Base-by-base conservation (phyloP, 768 basidiomycete genomes). In the Suillus variegatus region DNA sequence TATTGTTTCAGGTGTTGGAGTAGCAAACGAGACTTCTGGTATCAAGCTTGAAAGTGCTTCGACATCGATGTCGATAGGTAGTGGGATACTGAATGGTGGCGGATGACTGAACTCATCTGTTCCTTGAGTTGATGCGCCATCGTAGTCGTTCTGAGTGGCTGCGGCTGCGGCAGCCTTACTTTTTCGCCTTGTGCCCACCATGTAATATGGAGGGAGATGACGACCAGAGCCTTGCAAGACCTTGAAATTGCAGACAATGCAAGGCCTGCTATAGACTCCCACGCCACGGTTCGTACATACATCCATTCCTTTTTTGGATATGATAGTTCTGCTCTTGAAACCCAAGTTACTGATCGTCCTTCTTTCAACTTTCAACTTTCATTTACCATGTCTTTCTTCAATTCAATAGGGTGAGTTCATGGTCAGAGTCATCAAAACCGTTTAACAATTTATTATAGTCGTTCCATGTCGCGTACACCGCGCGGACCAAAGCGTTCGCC, bases 401-500 rank as follows among this genome's bases (percentile, higher is more conserved):
- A 92, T 73, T 88, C 89, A 36, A 85, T 93, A 61, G 88, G 91
- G 91, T 92, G 67, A 62, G 87, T 78, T 47, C 38, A 13, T 28
- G 22, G 8, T 18, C 4, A 25, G 10, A 41, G 7, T 28, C 3
- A 2, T 58, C 4, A 16, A 38, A 60, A 28, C 18, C 0, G 55
- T 73, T 54, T 71, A n/a, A 46, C 60, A 47, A 12, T 36, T 1
- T 25, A 12, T 67, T 4, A 71, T 16, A 91, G 91, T 65, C 87
- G 91, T 64, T 88, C 89, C n/a, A 92, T 92, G 90, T 83, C 84
- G 49, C 85, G 89, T 62, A 84, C 84, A 55, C 87, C 88, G n/a
- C 85, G 89, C 57, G 83, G 80, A 13, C 85, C 88, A 18, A 92
- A 90, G 73, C 86, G 90, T 20, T 87, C 91, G 2, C 84, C 91